phyloP scores from a whole-genome alignment of 1,139 yeast genomes.

The Saccharomyces hybrid region DNA sequence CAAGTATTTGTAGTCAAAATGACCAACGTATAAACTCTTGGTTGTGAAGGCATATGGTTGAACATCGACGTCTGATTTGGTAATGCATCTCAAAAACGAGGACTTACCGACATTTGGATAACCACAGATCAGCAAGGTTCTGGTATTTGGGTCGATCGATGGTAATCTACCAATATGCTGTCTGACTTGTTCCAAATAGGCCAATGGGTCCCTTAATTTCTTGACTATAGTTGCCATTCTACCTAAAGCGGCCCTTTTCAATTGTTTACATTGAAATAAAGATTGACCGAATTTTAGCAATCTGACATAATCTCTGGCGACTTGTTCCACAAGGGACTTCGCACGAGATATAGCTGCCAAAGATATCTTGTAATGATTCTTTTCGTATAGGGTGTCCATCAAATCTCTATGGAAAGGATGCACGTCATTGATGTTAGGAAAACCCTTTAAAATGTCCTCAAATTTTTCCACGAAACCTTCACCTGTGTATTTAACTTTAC shows the following conservation, averaged over 20 bases:
- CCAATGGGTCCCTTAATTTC: conserved; percentile 87
- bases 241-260: conserved; percentile 97
- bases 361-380: conserved; percentile 96
- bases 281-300: conserved; percentile 95
- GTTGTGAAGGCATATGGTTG: conserved; percentile 99
- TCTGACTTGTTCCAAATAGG: conserved; percentile 94
- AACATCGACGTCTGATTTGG: conserved; percentile 97
- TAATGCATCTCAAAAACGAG: conserved; percentile 82
- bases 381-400: conserved; percentile 95
- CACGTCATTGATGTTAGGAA: conserved; percentile 94
- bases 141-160: conserved; percentile 94
- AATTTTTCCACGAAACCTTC: conserved; percentile 94
- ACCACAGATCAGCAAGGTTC: conserved; percentile 95
- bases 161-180: conserved; percentile 99
- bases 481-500: conserved; percentile 91
- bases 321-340: conserved; percentile 89
- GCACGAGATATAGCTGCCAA: conserved; percentile 92
- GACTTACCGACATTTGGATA: conserved; percentile 99
- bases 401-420: conserved; percentile 98
- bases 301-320: conserved; percentile 88
- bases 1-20: conserved; percentile 92
- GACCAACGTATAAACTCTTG: conserved; percentile 90
- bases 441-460: conserved; percentile 73
- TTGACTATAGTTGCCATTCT: conserved; percentile 98
- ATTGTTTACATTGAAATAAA: conserved; percentile 94